phyloP scores from a whole-genome alignment of 768 basidiomycete species.

The Leucogyrophana mollusca region DNA sequence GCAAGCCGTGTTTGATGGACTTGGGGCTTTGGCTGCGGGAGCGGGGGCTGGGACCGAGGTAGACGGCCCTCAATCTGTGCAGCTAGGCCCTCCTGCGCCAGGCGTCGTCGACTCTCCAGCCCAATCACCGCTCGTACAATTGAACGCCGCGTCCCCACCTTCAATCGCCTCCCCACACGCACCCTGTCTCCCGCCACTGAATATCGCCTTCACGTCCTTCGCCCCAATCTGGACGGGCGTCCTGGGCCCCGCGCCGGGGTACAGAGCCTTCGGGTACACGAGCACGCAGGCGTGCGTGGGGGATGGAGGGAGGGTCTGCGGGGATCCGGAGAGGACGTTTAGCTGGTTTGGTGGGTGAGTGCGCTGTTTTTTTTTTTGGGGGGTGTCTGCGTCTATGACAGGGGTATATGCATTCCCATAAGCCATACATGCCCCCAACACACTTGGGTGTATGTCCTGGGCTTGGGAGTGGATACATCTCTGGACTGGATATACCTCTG shows the following conservation, averaged over 20 bases:
- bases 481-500: too few species aligned
- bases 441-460: too few species aligned
- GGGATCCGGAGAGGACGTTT: constrained; percentile 40
- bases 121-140: constrained; percentile 11
- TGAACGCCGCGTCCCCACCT: too few species aligned
- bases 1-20: constrained; percentile 35
- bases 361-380: neutral
- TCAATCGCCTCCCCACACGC: too few species aligned
- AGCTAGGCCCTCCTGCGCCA: too few species aligned
- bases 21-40: constrained; percentile 27
- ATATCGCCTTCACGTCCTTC: constrained; percentile 39
- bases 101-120: constrained; percentile 25
- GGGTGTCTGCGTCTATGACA: neutral
- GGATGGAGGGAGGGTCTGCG: constrained; percentile 28
- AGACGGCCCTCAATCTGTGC: too few species aligned
- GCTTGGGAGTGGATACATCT: too few species aligned
- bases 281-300: constrained; percentile 31
- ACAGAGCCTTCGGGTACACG: constrained; percentile 40
- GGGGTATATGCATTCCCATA: constrained; percentile 6
- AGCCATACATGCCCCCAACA: too few species aligned
- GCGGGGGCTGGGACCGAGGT: constrained; percentile 7
- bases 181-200: constrained; percentile 23
- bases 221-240: constrained; percentile 42
- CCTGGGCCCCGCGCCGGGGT: constrained; percentile 35
- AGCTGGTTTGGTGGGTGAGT: constrained; percentile 46